Base-by-base conservation (phyloP, 441 rosid genomes). In the Bocquillonia castaneifolia region DNA sequence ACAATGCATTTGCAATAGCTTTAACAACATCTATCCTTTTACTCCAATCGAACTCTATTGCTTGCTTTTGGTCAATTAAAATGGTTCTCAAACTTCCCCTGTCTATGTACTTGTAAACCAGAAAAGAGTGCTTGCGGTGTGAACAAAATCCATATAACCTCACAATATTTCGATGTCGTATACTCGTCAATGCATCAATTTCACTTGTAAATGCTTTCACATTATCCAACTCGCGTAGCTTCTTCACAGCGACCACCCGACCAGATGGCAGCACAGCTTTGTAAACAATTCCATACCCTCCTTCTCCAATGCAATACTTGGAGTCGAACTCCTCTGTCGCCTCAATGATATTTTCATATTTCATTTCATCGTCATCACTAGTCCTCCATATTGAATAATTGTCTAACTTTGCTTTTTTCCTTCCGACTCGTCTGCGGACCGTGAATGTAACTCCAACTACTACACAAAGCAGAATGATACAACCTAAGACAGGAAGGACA, bases 271-370 rank as follows among this genome's bases (percentile, higher is more conserved):
- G 23, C 12, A 18, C n/a, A 26, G 52, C 70, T 66, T 55, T 53
- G 53, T 66, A 66, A 7, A 66, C 70, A 23, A 25, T 52, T 52
- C 69, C 69, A 52, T 65, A 52, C 10, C 59, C 60, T 65, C 60
- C 69, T 8, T 3, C n/a, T 17, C 69, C 69, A 52, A 65, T 52
- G 69, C 69, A 65, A 52, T 65, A 65, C 50, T 52, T 52, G 12
- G 69, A 34, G n/a, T 51, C 13, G 32, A 64, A 64, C 18, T 34
- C 56, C 20, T 63, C 39, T n/a, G 67, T 64, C 36, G 59, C 48
- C n/a, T 64, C 26, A 3, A 64, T 23, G 34, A 64, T 64, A 18
- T 64, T 54, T 51, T 64, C 59, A 64, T 51, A 64, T 22, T 22
- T 9, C 1, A 64, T 12, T 22, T 64, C 68, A 13, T 23, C 51